Conservation (phyloP, 306 rosid genomes). For the Mimosa bimucronata region DNA sequence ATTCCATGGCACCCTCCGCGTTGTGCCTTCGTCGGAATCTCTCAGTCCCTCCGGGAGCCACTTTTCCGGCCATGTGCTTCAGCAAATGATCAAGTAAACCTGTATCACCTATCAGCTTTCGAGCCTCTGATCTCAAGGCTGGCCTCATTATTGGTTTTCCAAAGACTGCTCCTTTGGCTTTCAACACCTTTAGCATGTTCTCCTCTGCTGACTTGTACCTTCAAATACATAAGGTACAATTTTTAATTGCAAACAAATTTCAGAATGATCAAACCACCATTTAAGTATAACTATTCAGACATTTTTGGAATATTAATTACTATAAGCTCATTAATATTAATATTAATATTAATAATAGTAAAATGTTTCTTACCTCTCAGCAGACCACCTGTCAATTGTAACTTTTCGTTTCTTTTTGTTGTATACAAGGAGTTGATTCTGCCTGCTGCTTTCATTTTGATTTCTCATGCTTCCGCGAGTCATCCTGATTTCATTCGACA, state of each 20-base stretch:
- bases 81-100: slow-evolving; percentile 90
- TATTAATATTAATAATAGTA: not conserved
- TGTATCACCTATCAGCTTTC: slow-evolving; percentile 86
- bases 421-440: slow-evolving; percentile 41
- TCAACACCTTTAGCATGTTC: slow-evolving; percentile 77
- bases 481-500: slow-evolving; percentile 32
- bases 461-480: slow-evolving; percentile 54
- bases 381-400: slow-evolving; percentile 61
- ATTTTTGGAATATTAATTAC: not conserved
- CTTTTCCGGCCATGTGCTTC: slow-evolving; percentile 93
- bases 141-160: slow-evolving; percentile 79
- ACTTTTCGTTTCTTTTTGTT: slow-evolving; percentile 50
- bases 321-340: not conserved
- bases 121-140: slow-evolving; percentile 74
- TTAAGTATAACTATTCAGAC: not conserved
- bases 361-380: slow-evolving; percentile 42
- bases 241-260: not conserved
- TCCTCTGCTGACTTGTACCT: slow-evolving; percentile 84
- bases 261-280: not conserved
- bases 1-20: slow-evolving; percentile 92
- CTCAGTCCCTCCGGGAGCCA: slow-evolving; percentile 78
- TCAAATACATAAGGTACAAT: slow-evolving; percentile 24
- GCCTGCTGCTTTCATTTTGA: slow-evolving; percentile 35
- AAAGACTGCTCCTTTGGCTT: slow-evolving; percentile 60
- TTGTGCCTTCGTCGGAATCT: slow-evolving; percentile 84